A percentile compares a stretch with the other conserved stretches of the same genome.
These are phyloP conservation scores for Bauhinia variegata DNA, from an alignment of 306 rosid species.

Conservation along the genomic window DNA sequence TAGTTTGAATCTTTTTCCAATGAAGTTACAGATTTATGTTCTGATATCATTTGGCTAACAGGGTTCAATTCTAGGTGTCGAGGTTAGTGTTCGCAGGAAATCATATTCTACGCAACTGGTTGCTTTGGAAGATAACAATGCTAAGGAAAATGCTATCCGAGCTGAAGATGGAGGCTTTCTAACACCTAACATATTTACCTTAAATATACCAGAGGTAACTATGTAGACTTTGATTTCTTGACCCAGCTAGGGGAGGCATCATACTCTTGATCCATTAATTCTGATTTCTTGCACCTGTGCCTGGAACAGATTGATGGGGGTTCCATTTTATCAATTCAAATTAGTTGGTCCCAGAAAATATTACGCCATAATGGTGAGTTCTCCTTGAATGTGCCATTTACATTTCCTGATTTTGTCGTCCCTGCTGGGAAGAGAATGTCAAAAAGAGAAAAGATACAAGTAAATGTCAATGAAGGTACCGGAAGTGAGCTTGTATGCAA, in stretches of 20 bases:
- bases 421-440: conserved; percentile 68
- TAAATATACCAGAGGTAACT: conserved; percentile 72
- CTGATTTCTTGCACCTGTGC: conserved; percentile 17
- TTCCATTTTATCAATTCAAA: conserved; percentile 64
- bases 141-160: conserved; percentile 24
- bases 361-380: conserved; percentile 45
- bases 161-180: conserved; percentile 62
- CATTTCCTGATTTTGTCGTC: conserved; percentile 72
- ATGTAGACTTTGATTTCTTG: background rate
- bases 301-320: conserved; percentile 80
- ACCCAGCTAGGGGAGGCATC: too few species aligned
- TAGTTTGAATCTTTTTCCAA: too few species aligned
- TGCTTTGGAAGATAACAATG: conserved; percentile 50
- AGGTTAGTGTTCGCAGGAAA: conserved; percentile 54
- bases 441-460: conserved; percentile 70
- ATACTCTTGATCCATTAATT: too few species aligned
- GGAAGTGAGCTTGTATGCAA: conserved; percentile 69
- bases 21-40: conserved; percentile 35
- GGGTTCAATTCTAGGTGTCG: conserved; percentile 99
- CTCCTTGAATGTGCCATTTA: conserved; percentile 70
- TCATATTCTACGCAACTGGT: conserved; percentile 64
- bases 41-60: conserved; percentile 83
- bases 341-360: conserved; percentile 86
- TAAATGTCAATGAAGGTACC: conserved; percentile 65
- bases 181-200: conserved; percentile 57